Evolutionary conservation across 2,329 filamentous ascomycete genomes (phyloP), one percentile per base, ranked within the genome.

Genomic region (Verticillium nubilum): DNA sequence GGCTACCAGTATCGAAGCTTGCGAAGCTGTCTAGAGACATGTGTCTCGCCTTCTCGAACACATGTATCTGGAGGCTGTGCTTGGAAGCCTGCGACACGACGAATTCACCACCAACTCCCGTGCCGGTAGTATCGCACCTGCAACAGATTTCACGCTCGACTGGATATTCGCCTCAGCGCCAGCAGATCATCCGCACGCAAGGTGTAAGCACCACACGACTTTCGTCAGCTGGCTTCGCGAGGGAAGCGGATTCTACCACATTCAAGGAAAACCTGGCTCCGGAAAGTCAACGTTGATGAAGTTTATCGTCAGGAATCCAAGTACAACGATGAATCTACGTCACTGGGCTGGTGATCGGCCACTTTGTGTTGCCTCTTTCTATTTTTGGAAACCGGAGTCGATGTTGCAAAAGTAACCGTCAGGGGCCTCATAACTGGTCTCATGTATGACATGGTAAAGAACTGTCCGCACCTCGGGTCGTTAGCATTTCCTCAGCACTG

Each of bases 261-360:
- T 78, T 10, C 66, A 65, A 7, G 76, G 77, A 2, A 77, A 78
- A 52, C 66, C 74, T 0, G 75, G 76, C 6, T 72, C 72, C 0
- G 76, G 76, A 0, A 78, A 78, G 58, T 78, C 75, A 1, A 78
- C 75, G 0, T 60, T 78, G 13, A 74, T 78, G 72, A 76, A 75
- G 47, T 73, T 68, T 50, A 58, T 77, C 7, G 59, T 42, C 27
- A 54, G 64, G 1, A 37, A 70, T 54, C 1, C 29, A 0, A 25
- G 35, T 0, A 73, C 71, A 0, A 19, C 23, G 0, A 3, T 62
- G 1, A 31, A 53, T 3, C 60, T 76, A 0, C 1, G 31, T 7
- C 6, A 6, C 52, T 54, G 52, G 52, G 26, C 27, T 15, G 52
- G 19, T 4, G 12, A 23, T 13, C n/a, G 5, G 3, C n/a, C 19